A percentile compares a stretch with the other conserved stretches of the same genome.
These are phyloP conservation scores for Graphilbum fragrans DNA, from an alignment of 2,329 filamentous ascomycete genomes.

Conservation along the genomic window DNA sequence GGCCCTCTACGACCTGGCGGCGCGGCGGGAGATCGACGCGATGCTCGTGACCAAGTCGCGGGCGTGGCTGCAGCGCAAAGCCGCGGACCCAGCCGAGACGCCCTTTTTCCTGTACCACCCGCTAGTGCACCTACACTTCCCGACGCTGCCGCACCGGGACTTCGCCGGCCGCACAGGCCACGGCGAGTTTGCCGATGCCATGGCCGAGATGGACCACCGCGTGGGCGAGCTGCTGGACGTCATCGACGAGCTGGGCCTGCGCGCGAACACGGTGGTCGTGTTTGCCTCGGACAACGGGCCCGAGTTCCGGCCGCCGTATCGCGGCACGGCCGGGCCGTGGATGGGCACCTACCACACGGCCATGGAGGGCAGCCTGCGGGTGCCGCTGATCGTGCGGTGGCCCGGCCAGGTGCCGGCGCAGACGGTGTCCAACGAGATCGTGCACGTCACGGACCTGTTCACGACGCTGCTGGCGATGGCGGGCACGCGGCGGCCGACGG, in stretches of 20 bases:
- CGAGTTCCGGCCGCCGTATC: constrained; percentile 19
- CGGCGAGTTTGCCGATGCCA: constrained; percentile 20
- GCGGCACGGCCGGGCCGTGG: constrained; percentile 21
- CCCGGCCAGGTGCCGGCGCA: constrained; percentile 16
- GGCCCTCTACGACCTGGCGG: constrained; percentile 19
- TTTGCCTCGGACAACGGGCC: constrained; percentile 24
- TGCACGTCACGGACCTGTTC: constrained; percentile 21
- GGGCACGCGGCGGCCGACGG: constrained; percentile 8
- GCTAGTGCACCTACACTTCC: constrained; percentile 21
- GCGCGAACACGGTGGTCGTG: constrained; percentile 20
- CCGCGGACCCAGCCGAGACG: constrained; percentile 8
- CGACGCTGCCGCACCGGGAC: constrained; percentile 18
- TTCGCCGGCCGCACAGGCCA: constrained; percentile 17
- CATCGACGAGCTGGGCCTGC: constrained; percentile 15
- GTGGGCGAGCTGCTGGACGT: constrained; percentile 20
- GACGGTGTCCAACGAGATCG: constrained; percentile 17
- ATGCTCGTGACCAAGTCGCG: constrained; percentile 19
- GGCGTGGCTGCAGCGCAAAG: constrained; percentile 18
- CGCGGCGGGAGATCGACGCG: constrained; percentile 18
- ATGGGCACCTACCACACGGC: constrained; percentile 22
- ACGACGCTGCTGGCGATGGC: constrained; percentile 18
- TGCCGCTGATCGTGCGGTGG: constrained; percentile 23
- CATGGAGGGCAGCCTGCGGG: constrained; percentile 22
- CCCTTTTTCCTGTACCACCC: constrained; percentile 20
- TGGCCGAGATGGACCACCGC: constrained; percentile 21